Conservation (phyloP, 345 rosid genomes). For the Garcia nutans region DNA sequence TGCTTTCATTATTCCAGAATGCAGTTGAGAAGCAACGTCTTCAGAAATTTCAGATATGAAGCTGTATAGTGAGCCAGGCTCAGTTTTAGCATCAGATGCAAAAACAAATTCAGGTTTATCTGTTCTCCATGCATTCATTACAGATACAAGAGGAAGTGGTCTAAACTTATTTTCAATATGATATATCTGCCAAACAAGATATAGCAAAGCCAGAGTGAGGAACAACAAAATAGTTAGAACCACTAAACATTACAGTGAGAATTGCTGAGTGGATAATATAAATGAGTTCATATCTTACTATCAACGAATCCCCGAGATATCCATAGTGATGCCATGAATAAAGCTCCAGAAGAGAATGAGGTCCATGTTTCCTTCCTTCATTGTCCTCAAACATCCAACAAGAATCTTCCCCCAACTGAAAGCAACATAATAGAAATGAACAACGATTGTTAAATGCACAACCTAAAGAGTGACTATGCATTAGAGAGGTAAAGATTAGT, state of each 20-base stretch:
- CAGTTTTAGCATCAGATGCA: constrained; percentile 29
- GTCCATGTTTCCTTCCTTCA: constrained; percentile 72
- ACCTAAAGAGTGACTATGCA: background rate
- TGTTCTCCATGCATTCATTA: constrained; percentile 53
- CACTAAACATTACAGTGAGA: background rate
- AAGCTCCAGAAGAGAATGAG: constrained; percentile 65
- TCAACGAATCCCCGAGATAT: constrained; percentile 52
- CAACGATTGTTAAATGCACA: background rate
- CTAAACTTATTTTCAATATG: constrained; percentile 54
- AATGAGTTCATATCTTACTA: constrained; percentile 41
- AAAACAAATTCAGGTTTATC: constrained; percentile 25
- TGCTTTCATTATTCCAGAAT: constrained; percentile 66
- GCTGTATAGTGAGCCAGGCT: constrained; percentile 31
- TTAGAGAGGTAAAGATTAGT: background rate
- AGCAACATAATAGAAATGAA: background rate
- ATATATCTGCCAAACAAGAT: constrained; percentile 55
- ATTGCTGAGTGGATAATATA: background rate
- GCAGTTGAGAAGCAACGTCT: constrained; percentile 75
- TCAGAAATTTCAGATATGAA: constrained; percentile 61
- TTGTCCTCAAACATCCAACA: constrained; percentile 84
- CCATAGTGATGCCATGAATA: constrained; percentile 65
- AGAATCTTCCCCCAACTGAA: constrained; percentile 59
- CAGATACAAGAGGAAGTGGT: constrained; percentile 51
- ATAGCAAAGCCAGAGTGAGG: constrained; percentile 14
- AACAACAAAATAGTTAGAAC: constrained; percentile 4